Percentiles rank a stretch among this genome's conserved stretches.
These are phyloP conservation scores for Cucumis cinereus DNA, from an alignment of 306 rosid species.

Conservation along the genomic window DNA sequence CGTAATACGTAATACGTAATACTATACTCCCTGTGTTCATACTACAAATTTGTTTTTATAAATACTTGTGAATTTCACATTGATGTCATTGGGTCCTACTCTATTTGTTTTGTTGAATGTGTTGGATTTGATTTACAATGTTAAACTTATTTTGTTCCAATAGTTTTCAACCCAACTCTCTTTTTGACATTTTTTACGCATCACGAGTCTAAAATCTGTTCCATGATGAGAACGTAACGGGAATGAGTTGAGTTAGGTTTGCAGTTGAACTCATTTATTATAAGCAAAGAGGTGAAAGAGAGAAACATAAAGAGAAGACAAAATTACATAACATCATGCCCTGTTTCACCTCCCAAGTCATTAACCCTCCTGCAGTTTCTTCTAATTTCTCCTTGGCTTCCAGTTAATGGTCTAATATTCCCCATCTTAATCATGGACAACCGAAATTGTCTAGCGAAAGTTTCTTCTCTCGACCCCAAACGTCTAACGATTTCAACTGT, in stretches of 20 bases:
- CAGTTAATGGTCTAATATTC: slow-evolving; percentile 48
- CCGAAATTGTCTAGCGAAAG: slow-evolving; percentile 24
- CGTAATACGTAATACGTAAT: too few relatives aligned
- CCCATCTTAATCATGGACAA: slow-evolving; percentile 71
- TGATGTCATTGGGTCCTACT: too few relatives aligned
- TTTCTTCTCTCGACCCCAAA: background rate
- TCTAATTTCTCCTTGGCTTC: slow-evolving; percentile 32
- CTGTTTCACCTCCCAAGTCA: background rate
- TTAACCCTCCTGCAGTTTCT: slow-evolving; percentile 1
- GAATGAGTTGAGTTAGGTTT: too few relatives aligned
- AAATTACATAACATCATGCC: slow-evolving; percentile 4
- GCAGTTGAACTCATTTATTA: background rate
- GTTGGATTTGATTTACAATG: too few relatives aligned
- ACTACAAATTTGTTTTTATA: too few relatives aligned
- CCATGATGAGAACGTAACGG: background rate
- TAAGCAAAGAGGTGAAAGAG: background rate
- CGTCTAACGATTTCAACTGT: background rate
- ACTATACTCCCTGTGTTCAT: too few relatives aligned
- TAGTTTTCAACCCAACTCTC: too few relatives aligned
- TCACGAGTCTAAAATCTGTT: background rate
- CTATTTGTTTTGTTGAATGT: too few relatives aligned
- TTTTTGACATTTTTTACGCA: too few relatives aligned
- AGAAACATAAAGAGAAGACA: background rate
- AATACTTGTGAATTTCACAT: too few relatives aligned
- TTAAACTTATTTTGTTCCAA: too few relatives aligned